A percentile compares a stretch with the other conserved stretches of the same genome.
Conservation (phyloP, 805 yeast species). For the Kodamaea sagamina region DNA sequence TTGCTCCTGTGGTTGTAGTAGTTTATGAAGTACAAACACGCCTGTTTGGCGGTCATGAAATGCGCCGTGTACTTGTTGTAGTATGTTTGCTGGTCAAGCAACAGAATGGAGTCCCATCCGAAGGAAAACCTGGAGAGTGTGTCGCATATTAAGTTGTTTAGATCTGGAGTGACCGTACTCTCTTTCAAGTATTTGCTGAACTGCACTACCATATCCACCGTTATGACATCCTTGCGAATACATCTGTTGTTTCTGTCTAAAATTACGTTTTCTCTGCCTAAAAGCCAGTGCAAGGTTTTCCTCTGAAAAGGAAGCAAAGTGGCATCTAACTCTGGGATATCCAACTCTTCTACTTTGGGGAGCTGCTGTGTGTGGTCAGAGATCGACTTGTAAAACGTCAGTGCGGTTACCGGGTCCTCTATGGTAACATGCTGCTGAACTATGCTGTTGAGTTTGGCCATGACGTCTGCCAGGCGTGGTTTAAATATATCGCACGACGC, state of each 20-base stretch:
- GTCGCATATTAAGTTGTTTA: constrained; percentile 25
- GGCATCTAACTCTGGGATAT: constrained; percentile 47
- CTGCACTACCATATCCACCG: constrained; percentile 11
- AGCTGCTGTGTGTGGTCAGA: constrained; percentile 44
- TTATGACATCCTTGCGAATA: constrained; percentile 21
- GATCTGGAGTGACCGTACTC: neutral
- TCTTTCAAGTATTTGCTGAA: constrained; percentile 9
- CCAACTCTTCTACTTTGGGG: constrained; percentile 23
- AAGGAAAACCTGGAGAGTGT: constrained; percentile 46
- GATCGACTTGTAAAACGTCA: constrained; percentile 51
- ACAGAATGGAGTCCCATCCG: constrained; percentile 48
- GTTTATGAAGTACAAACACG: constrained; percentile 24
- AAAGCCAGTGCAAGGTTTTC: constrained; percentile 58
- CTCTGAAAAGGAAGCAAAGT: constrained; percentile 52
- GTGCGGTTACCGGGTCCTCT: constrained; percentile 24
- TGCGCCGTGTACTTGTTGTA: constrained; percentile 41
- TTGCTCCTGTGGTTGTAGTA: constrained; percentile 19
- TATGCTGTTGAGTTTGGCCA: constrained; percentile 15
- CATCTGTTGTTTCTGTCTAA: constrained; percentile 32
- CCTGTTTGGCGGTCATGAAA: constrained; percentile 7
- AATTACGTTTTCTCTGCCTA: constrained; percentile 48
- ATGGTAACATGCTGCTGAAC: neutral
- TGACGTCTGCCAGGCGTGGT: constrained; percentile 20
- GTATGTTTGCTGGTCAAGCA: neutral
- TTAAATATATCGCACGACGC: constrained; percentile 23